These are phyloP conservation scores for Cryptococcus wingfieldii DNA, from an alignment of 1,284 basidiomycete genomes.

Conservation along the genomic window DNA sequence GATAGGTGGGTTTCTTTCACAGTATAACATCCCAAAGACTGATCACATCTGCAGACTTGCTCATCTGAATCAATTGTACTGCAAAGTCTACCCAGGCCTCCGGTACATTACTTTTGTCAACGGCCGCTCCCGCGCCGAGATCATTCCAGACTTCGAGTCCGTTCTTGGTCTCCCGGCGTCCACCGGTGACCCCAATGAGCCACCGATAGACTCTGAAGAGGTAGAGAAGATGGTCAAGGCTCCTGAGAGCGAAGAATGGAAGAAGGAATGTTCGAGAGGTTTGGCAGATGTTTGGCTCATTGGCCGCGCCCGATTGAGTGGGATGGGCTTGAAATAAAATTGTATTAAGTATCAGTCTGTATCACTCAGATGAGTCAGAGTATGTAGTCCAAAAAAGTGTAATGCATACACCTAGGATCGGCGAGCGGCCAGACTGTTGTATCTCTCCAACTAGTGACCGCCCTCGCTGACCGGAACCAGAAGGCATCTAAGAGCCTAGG, in stretches of 20 bases:
- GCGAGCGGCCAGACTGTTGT: no score
- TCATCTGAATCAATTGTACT: conserved; percentile 72
- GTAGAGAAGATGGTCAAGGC: conserved; percentile 23
- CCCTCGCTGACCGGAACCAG: no score
- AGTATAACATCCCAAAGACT: background rate
- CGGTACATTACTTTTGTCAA: conserved; percentile 89
- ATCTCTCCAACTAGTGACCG: no score
- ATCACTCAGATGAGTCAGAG: no score
- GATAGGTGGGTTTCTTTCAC: conserved; percentile 26
- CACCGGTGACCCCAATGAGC: conserved; percentile 25
- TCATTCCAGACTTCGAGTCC: conserved; percentile 74
- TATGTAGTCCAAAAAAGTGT: no score
- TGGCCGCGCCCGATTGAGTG: conserved; percentile 59
- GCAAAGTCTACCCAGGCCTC: conserved; percentile 65
- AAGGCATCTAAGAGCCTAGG: background rate
- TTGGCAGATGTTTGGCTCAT: conserved; percentile 70
- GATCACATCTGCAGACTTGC: conserved; percentile 29
- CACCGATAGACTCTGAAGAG: conserved; percentile 50
- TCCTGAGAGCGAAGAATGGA: conserved; percentile 52
- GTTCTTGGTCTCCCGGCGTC: conserved; percentile 50
- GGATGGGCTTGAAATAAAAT: conserved; percentile 29
- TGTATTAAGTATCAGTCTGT: background rate
- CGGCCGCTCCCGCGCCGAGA: conserved; percentile 64
- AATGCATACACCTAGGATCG: no score
- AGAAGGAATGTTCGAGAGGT: conserved; percentile 63